These are phyloP conservation scores for Monilinia aucupariae DNA, from an alignment of 2,329 filamentous ascomycete genomes.

Conservation along the genomic window DNA sequence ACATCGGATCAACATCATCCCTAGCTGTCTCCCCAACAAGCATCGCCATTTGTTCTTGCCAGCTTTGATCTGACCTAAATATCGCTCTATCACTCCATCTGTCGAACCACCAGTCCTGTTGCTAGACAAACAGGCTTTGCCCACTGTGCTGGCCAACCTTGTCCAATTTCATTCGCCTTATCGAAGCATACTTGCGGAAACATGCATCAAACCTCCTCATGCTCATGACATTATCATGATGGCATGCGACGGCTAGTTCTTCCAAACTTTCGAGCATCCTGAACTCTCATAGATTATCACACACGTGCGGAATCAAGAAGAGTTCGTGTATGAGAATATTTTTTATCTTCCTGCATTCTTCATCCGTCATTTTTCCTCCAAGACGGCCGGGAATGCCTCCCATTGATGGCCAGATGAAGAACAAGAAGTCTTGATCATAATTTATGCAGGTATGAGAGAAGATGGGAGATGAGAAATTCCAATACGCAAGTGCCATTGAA, in stretches of 20 bases:
- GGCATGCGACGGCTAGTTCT: conserved; percentile 2
- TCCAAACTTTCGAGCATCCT: conserved; percentile 8
- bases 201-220: conserved; percentile 9
- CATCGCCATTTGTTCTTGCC: conserved; percentile 8
- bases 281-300: conserved; percentile 6
- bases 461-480: neutral
- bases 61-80: conserved; percentile 3
- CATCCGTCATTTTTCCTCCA: neutral
- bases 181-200: conserved; percentile 9
- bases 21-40: conserved; percentile 9
- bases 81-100: conserved; percentile 4
- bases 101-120: conserved; percentile 2
- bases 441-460: conserved; percentile 8
- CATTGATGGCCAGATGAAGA: conserved; percentile 11
- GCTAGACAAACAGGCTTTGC: conserved; percentile 6
- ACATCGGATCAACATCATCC: conserved; percentile 2
- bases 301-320: conserved; percentile 10
- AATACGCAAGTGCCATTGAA: conserved; percentile 11
- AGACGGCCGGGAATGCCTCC: conserved; percentile 3
- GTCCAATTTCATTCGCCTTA: neutral
- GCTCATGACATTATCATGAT: conserved; percentile 4
- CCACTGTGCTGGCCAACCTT: conserved; percentile 4
- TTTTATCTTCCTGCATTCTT: conserved; percentile 8
- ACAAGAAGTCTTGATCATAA: conserved; percentile 12
- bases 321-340: conserved; percentile 9